Percentiles rank a stretch among this genome's conserved stretches.
These are phyloP conservation scores for Fusarium tanahbumbuense DNA, from an alignment of 2,329 filamentous ascomycete species.

Conservation along the genomic window DNA sequence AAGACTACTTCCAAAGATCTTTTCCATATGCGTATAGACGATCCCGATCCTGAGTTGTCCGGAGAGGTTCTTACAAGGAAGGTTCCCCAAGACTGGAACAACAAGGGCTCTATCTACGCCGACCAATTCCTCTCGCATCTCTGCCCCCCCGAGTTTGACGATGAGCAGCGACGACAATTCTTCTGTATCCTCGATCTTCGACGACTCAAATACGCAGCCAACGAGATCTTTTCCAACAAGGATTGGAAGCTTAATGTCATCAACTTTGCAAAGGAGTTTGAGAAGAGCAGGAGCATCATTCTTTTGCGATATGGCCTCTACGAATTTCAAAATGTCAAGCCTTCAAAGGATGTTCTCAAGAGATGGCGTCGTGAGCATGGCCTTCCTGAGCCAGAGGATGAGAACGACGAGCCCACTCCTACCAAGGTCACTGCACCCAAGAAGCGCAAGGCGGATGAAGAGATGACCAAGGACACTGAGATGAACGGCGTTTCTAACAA, in stretches of 20 bases:
- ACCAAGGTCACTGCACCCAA: slow-evolving; percentile 53
- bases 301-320: slow-evolving; percentile 71
- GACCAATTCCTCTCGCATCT: slow-evolving; percentile 69
- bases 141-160: slow-evolving; percentile 67
- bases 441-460: slow-evolving; percentile 70
- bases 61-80: slow-evolving; percentile 66
- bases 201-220: slow-evolving; percentile 69
- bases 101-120: slow-evolving; percentile 67
- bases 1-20: slow-evolving; percentile 63
- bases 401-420: slow-evolving; percentile 50
- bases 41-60: slow-evolving; percentile 66
- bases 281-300: slow-evolving; percentile 71
- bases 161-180: slow-evolving; percentile 70
- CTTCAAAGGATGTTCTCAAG: slow-evolving; percentile 67
- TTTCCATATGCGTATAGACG: slow-evolving; percentile 69
- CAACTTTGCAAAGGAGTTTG: slow-evolving; percentile 73
- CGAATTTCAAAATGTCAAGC: slow-evolving; percentile 71
- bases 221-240: slow-evolving; percentile 70
- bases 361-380: slow-evolving; percentile 69
- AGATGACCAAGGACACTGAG: slow-evolving; percentile 55
- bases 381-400: slow-evolving; percentile 63
- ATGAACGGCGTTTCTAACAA: slow-evolving; percentile 50
- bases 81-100: slow-evolving; percentile 64
- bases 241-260: slow-evolving; percentile 72
- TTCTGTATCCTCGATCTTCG: slow-evolving; percentile 72